These are phyloP conservation scores for Plasmodiophora brassicae DNA, from an alignment of 208 protist species.

Conservation along the genomic window DNA sequence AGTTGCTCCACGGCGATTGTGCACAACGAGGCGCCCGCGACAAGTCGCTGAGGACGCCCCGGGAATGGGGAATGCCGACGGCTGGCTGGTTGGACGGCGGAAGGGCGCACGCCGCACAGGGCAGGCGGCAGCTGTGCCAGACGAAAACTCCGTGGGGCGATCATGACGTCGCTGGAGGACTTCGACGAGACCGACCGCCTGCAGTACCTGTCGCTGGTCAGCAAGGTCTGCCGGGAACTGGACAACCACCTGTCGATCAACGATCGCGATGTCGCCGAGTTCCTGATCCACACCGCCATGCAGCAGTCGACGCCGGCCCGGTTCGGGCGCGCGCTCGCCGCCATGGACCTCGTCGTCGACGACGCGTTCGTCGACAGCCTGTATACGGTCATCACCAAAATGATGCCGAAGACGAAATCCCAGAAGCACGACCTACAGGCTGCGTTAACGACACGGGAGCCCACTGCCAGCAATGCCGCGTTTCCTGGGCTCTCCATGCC, in stretches of 20 bases:
- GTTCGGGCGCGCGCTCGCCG: slow-evolving; percentile 59
- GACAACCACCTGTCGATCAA: slow-evolving; percentile 69
- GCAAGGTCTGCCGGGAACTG: slow-evolving; percentile 70
- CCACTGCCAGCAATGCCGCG: background rate
- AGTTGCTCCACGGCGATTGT: too few relatives aligned
- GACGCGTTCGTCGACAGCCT: slow-evolving; percentile 57
- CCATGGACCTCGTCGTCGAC: slow-evolving; percentile 65
- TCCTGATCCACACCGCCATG: slow-evolving; percentile 68
- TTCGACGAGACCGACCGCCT: slow-evolving; percentile 34
- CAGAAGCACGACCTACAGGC: background rate
- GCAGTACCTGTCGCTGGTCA: slow-evolving; percentile 60
- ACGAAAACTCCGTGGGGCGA: too few relatives aligned
- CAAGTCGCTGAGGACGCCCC: too few relatives aligned
- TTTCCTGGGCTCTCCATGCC: background rate
- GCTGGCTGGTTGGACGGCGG: too few relatives aligned
- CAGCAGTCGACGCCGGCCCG: slow-evolving; percentile 40
- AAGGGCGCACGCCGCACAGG: too few relatives aligned
- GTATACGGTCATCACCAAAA: slow-evolving; percentile 58
- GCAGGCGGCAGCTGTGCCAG: too few relatives aligned
- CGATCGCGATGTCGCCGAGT: slow-evolving; percentile 73
- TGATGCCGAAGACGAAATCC: slow-evolving; percentile 56
- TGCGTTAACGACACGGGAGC: background rate
- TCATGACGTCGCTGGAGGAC: background rate
- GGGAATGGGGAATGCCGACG: too few relatives aligned
- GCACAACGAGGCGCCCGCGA: too few relatives aligned